A percentile compares a stretch with the other conserved stretches of the same genome.
phyloP scores from a whole-genome alignment of 1,284 basidiomycete genomes.

The Austroboletus novae-zelandiae region DNA sequence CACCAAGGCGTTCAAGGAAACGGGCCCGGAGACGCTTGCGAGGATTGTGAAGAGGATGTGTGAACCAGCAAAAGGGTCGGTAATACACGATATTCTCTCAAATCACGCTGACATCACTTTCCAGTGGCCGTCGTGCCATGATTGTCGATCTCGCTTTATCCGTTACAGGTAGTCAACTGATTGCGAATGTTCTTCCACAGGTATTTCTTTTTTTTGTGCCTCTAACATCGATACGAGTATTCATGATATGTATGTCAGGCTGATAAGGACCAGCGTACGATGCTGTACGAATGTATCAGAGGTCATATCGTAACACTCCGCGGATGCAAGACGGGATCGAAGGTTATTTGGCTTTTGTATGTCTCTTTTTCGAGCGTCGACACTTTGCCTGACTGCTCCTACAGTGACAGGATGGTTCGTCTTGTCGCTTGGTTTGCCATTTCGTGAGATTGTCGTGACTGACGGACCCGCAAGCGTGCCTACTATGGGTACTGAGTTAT shows the following conservation, averaged over 20 bases:
- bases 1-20: conserved; percentile 80
- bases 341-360: conserved; percentile 85
- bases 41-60: conserved; percentile 75
- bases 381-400: conserved; percentile 7
- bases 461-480: conserved; percentile 32
- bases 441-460: conserved; percentile 10
- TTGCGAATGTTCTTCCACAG: conserved; percentile 72
- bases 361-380: conserved; percentile 30
- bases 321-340: conserved; percentile 83
- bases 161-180: conserved; percentile 78
- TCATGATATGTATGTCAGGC: conserved; percentile 43
- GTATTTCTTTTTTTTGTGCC: conserved; percentile 35
- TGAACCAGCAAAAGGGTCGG: conserved; percentile 73
- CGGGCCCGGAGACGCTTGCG: conserved; percentile 68
- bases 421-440: conserved; percentile 9
- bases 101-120: conserved; percentile 9
- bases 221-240: neutral
- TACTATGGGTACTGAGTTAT: conserved; percentile 39
- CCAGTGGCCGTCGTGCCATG: conserved; percentile 72
- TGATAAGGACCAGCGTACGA: conserved; percentile 75
- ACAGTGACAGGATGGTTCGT: conserved; percentile 51
- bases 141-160: conserved; percentile 80
- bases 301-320: conserved; percentile 82
- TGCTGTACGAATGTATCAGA: conserved; percentile 77
- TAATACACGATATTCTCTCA: neutral